Base-by-base conservation (phyloP, 2,329 filamentous ascomycete genomes). In the Stemphylium vesicarium region DNA sequence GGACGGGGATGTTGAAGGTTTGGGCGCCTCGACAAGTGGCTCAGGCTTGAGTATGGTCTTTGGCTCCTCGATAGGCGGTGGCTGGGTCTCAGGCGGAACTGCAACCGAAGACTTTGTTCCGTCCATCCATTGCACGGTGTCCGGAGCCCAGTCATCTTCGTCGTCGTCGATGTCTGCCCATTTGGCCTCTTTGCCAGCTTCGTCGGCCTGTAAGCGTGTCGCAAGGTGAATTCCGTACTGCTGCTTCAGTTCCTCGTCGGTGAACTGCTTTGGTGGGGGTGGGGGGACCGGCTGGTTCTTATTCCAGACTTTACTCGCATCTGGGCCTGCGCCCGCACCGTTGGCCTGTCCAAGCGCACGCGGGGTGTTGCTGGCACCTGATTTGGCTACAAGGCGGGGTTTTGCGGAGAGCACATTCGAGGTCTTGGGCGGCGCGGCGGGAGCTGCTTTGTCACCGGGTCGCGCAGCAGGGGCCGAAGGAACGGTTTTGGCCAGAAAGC, bases 111-210 rank as follows among this genome's bases (percentile, higher is more conserved):
- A 89, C 75, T 94, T 94, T 43, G 91, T 95, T 49, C 91, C 91
- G 74, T 96, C 91, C 70, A 90, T 90, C 91, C 91, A 96, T 55
- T 90, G 90, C 62, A 95, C 92, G 47, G 89, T 86, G 61, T 95
- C 90, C 2, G 91, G 91, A 12, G 88, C 89, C 89, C 91, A 94
- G 68, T 94, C 90, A 33, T 95, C 91, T 67, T 93, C 90, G 61
- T 95, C 91, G 53, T 95, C 91, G 57, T 95, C 91, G 56, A 94
- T 93, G 69, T 96, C 91, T 20, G 91, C 91, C 91, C 91, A 96
- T 72, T 93, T 94, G 29, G 88, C 86, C 66, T 92, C 89, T 55
- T 90, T 90, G 53, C 85, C 85, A 20, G 65, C 69, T 70, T 92
- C 90, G 62, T 94, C 90, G 44, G 89, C 84, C 61, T 91, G 88